Conservation (phyloP, 495 filamentous ascomycete genomes). For the Bathelium albidoporum region DNA sequence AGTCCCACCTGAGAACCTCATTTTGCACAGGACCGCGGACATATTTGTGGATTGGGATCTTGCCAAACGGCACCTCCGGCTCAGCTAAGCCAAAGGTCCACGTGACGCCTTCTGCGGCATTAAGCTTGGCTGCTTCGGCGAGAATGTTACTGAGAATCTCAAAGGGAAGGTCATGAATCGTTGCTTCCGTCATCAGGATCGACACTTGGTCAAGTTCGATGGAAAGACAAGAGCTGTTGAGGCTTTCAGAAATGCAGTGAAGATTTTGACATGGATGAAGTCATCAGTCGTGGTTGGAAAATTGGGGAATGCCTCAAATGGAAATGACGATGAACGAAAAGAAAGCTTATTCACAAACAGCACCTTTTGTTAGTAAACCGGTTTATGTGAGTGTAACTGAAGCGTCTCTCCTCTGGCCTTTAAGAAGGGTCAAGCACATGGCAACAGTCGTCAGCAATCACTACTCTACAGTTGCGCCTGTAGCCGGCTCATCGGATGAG, state of each 20-base stretch:
- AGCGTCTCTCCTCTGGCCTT: background rate
- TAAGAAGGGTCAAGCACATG: background rate
- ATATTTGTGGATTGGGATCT: conserved; percentile 35
- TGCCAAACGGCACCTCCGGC: conserved; percentile 35
- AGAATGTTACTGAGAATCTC: conserved; percentile 44
- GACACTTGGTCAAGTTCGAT: background rate
- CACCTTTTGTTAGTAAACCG: background rate
- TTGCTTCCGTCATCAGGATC: background rate
- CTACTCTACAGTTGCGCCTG: background rate
- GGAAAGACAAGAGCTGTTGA: background rate
- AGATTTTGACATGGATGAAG: too few relatives aligned
- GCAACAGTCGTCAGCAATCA: background rate
- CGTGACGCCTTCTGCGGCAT: conserved; percentile 30
- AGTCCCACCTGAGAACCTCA: conserved; percentile 41
- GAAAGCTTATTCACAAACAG: background rate
- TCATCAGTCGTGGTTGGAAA: too few relatives aligned
- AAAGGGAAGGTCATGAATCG: conserved; percentile 39
- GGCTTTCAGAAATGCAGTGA: too few relatives aligned
- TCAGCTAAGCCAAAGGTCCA: conserved; percentile 45
- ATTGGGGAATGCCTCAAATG: background rate
- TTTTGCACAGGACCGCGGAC: conserved; percentile 39
- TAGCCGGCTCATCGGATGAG: background rate
- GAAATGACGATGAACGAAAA: background rate
- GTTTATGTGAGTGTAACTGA: background rate
- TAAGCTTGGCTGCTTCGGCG: conserved; percentile 35